Percentiles rank a stretch among this genome's conserved stretches.
Conservation (phyloP, 75 land plant genomes). For the Pinus tabuliformis region DNA sequence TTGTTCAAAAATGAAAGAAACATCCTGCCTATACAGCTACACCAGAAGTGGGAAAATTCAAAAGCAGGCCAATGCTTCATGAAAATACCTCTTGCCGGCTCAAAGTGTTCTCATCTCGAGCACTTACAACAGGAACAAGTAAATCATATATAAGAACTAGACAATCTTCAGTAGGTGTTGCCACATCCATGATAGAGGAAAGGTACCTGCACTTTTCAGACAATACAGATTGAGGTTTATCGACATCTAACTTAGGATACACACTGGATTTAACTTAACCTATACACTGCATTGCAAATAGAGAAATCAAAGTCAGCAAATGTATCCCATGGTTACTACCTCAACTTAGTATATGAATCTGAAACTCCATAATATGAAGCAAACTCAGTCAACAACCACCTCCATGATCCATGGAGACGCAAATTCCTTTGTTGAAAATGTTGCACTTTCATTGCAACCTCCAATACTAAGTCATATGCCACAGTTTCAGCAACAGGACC, state of each 20-base stretch:
- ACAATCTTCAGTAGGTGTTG: conserved; percentile 97
- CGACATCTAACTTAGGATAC: neutral
- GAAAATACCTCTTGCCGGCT: conserved; percentile 90
- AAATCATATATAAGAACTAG: conserved; percentile 76
- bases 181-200: conserved; percentile 94
- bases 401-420: conserved; percentile 81
- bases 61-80: neutral
- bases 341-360: conserved; percentile 74
- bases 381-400: conserved; percentile 87
- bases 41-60: neutral
- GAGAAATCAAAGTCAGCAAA: neutral
- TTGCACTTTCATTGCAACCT: conserved; percentile 86
- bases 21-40: neutral
- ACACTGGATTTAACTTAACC: neutral
- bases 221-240: neutral
- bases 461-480: conserved; percentile 89
- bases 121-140: conserved; percentile 65
- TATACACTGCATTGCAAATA: neutral
- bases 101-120: conserved; percentile 43
- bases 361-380: conserved; percentile 91
- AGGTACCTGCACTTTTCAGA: conserved; percentile 65
- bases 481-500: conserved; percentile 92
- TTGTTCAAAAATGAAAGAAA: neutral
- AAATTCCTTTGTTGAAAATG: conserved; percentile 81
- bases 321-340: conserved; percentile 35